Percentiles rank a stretch among this genome's conserved stretches.
These are phyloP conservation scores for Tulasnella calospora DNA, from an alignment of 768 basidiomycete genomes.

Conservation along the genomic window DNA sequence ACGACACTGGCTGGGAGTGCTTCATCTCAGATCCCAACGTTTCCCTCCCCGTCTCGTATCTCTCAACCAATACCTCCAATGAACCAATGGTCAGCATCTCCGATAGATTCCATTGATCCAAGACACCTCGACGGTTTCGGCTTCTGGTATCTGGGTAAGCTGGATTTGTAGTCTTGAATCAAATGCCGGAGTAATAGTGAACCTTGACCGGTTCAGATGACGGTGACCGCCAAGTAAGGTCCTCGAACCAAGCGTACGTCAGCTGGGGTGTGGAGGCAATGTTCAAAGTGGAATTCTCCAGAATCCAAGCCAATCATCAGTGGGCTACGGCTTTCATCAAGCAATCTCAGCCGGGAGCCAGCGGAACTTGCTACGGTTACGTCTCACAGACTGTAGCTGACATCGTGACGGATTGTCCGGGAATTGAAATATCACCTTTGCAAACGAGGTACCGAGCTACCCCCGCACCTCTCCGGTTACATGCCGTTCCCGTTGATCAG, in stretches of 20 bases:
- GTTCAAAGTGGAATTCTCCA: constrained; percentile 17
- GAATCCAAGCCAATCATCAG: constrained; percentile 4
- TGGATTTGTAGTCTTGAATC: background rate
- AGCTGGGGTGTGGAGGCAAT: background rate
- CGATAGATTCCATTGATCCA: background rate
- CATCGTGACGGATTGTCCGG: background rate
- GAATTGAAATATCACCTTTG: background rate
- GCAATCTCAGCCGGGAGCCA: background rate
- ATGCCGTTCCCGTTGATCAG: background rate
- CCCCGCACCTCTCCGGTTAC: background rate
- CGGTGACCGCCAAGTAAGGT: background rate
- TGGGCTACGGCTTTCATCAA: background rate
- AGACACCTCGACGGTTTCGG: constrained; percentile 18
- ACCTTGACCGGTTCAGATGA: background rate
- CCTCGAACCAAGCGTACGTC: background rate
- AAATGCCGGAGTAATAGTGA: background rate
- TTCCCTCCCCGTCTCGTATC: background rate
- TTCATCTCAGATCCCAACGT: background rate
- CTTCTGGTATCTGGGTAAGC: constrained; percentile 23
- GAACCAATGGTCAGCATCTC: background rate
- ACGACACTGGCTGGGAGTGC: background rate
- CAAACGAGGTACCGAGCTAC: background rate
- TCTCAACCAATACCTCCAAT: background rate
- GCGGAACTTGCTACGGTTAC: constrained; percentile 3
- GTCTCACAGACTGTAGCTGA: constrained; percentile 2